Conservation (phyloP, 805 yeast genomes). For the Nakazawaea ishiwadae region DNA sequence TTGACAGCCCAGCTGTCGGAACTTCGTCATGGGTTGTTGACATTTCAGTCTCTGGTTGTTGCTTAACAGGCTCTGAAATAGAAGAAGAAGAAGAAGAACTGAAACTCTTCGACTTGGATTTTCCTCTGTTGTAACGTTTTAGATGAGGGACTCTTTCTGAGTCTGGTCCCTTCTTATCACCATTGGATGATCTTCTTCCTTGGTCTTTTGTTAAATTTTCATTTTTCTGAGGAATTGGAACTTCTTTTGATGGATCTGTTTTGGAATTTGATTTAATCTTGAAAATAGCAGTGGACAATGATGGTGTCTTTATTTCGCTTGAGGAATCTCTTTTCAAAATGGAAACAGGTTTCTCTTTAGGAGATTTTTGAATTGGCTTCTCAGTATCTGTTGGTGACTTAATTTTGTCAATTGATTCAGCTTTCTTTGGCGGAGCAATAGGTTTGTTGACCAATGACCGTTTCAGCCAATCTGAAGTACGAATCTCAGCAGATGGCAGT, state of each 20-base stretch:
- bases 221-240: background rate
- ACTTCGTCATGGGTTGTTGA: too few species aligned
- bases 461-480: background rate
- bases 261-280: too few species aligned
- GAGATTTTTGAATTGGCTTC: background rate
- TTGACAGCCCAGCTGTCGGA: too few species aligned
- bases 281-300: background rate
- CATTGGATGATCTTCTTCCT: background rate
- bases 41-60: too few species aligned
- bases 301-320: too few species aligned
- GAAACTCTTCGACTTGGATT: too few species aligned
- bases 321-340: constrained; percentile 4
- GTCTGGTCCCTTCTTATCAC: too few species aligned
- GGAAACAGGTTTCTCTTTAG: background rate
- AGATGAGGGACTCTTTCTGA: too few species aligned
- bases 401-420: background rate
- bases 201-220: background rate
- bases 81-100: too few species aligned
- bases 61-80: too few species aligned
- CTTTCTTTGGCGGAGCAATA: background rate
- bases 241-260: background rate
- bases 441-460: background rate
- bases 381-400: background rate
- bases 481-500: background rate
- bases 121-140: too few species aligned